Evolutionary conservation across 2,329 filamentous ascomycete species (phyloP), one percentile per base, ranked within the genome.

Genomic region (Neonectria coccinea): DNA sequence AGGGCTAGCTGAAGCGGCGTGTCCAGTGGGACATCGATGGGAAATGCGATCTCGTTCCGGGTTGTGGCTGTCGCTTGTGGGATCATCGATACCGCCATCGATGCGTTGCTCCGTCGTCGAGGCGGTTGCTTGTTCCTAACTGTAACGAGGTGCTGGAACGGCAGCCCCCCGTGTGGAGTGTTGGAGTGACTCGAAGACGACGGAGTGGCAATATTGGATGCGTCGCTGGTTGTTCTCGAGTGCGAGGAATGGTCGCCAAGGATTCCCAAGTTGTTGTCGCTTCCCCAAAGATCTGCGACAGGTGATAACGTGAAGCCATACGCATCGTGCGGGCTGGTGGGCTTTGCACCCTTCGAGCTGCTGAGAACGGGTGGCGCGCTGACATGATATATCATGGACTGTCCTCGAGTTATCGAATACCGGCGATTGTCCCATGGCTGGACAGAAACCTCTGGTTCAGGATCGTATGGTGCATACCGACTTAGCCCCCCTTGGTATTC

Each of bases 401-500:
- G 18, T 27, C 16, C 14, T 31, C 16, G 18, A 7, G 9, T 10
- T 27, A 39, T 31, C 29, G 48, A 20, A 20, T 27, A 11, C 9
- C 14, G 18, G 41, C 29, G 14, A 2, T 20, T 29, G 14, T 31
- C 25, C 27, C 27, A 6, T 41, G 8, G 2, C 48, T 16, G n/a
- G n/a, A 5, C 3, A 12, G 52, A 18, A 31, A 22, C 33, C 25
- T 16, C 25, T n/a, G 36, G 25, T 14, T 50, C 36, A 8, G 45
- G 29, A 29, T 66, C 42, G 22, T 73, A 73, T 2, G 59, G 83
- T 25, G 89, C 85, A 78, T 97, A 97, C 67, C 88, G 89, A 68
- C 88, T 87, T 25, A 90, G 80, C 0, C 95, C 95, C 4, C 93
- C 94, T 57, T 88, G 85, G 77, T 98, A 98, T 76, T 97, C 94